phyloP scores from a whole-genome alignment of 768 basidiomycete species.

The Roridomyces roridus region DNA sequence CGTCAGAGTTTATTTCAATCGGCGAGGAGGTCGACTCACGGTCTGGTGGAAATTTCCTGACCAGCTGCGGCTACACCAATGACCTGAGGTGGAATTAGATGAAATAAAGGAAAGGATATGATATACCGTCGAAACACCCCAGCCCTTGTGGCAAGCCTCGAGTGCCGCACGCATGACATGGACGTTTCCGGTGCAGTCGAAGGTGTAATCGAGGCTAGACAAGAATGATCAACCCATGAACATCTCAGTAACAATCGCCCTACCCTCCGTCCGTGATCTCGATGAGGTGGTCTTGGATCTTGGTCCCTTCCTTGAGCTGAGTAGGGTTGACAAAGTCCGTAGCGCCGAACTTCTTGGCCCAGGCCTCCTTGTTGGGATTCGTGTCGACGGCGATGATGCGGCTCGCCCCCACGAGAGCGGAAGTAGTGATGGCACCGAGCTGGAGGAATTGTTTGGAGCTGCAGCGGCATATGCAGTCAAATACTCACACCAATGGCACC shows the following conservation, averaged over 20 bases:
- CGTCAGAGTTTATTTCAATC: background rate
- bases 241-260: background rate
- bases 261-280: constrained; percentile 93
- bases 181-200: constrained; percentile 96
- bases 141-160: constrained; percentile 99
- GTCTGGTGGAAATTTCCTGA: constrained; percentile 90
- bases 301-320: constrained; percentile 74
- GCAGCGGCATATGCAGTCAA: background rate
- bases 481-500: constrained; percentile 79
- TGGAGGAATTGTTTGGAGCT: background rate
- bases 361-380: constrained; percentile 83
- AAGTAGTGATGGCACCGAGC: constrained; percentile 88
- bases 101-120: too few relatives aligned
- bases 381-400: constrained; percentile 93
- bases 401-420: constrained; percentile 77
- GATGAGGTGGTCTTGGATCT: constrained; percentile 88
- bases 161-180: constrained; percentile 94
- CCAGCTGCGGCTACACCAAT: constrained; percentile 98
- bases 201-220: constrained; percentile 84
- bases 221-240: background rate
- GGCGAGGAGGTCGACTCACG: constrained; percentile 50
- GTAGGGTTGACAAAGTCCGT: constrained; percentile 92
- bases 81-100: constrained; percentile 34
- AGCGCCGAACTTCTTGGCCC: constrained; percentile 94
- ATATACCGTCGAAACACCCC: constrained; percentile 85